Conservation (phyloP, 257 asterid genomes). For the Henckelia pumila region DNA sequence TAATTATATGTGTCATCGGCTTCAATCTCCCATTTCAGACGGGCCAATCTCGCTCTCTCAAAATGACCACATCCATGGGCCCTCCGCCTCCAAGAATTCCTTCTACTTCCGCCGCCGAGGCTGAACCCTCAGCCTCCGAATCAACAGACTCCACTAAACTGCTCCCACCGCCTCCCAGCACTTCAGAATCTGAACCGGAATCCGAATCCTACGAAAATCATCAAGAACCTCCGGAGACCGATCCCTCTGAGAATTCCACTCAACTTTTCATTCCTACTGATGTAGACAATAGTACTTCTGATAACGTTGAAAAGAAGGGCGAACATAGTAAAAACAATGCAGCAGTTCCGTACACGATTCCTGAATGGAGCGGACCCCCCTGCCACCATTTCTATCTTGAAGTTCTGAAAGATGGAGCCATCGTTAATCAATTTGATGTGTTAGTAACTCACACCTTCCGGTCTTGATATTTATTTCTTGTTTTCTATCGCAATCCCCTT, state of each 20-base stretch:
- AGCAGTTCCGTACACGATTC: constrained; percentile 70
- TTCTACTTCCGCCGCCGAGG: constrained; percentile 28
- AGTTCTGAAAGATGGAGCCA: constrained; percentile 83
- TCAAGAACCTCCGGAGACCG: constrained; percentile 26
- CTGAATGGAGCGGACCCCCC: constrained; percentile 79
- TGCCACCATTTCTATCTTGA: constrained; percentile 63
- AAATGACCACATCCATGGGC: constrained; percentile 60
- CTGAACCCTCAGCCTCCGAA: constrained; percentile 38
- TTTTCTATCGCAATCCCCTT: neutral
- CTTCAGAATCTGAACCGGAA: neutral
- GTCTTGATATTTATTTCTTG: neutral
- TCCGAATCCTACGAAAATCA: constrained; percentile 27
- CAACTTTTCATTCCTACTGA: constrained; percentile 25
- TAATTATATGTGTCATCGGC: too few species aligned
- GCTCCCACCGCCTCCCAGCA: constrained; percentile 38
- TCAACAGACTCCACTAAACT: constrained; percentile 26
- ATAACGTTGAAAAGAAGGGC: constrained; percentile 31
- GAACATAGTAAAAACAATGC: constrained; percentile 33
- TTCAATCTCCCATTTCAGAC: too few species aligned
- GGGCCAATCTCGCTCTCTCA: too few species aligned
- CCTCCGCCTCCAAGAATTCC: constrained; percentile 63
- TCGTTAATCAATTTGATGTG: constrained; percentile 69
- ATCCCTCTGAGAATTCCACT: constrained; percentile 18
- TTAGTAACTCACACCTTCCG: constrained; percentile 33
- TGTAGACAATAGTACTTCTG: constrained; percentile 8